These are phyloP conservation scores for Eucalyptus guilfoylei DNA, from an alignment of 345 rosid species.

Conservation along the genomic window DNA sequence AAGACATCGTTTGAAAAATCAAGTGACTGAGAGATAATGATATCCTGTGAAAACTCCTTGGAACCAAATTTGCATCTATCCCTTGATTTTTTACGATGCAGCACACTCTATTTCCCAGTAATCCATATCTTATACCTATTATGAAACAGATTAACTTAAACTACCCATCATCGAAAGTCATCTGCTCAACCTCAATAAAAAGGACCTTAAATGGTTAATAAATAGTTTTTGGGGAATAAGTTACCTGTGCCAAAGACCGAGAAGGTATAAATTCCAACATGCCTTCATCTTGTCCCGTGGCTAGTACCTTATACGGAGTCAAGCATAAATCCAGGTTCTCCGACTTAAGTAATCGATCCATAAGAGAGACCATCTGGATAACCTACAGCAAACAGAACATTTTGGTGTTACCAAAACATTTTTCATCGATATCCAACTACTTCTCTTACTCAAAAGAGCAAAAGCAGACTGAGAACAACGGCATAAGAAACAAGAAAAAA, in stretches of 20 bases:
- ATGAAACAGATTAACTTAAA: not conserved
- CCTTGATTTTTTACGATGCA: not conserved
- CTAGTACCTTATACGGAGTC: constrained; percentile 92
- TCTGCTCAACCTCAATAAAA: not conserved
- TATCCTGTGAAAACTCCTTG: not conserved
- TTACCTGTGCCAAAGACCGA: constrained; percentile 83
- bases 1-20: not conserved
- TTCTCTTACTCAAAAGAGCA: not conserved
- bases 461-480: not conserved
- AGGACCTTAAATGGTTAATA: not conserved
- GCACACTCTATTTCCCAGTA: not conserved
- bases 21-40: not conserved
- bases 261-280: constrained; percentile 98
- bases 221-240: not conserved
- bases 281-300: constrained; percentile 99
- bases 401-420: not conserved
- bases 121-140: no score
- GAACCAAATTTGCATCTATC: not conserved
- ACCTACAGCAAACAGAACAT: constrained; percentile 38
- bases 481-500: not conserved
- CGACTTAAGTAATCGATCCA: constrained; percentile 92
- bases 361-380: constrained; percentile 96
- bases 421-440: not conserved
- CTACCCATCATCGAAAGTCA: not conserved
- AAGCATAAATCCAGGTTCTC: constrained; percentile 89